These are phyloP conservation scores for Codiaeum variegatum DNA, from an alignment of 441 rosid genomes.

Conservation along the genomic window DNA sequence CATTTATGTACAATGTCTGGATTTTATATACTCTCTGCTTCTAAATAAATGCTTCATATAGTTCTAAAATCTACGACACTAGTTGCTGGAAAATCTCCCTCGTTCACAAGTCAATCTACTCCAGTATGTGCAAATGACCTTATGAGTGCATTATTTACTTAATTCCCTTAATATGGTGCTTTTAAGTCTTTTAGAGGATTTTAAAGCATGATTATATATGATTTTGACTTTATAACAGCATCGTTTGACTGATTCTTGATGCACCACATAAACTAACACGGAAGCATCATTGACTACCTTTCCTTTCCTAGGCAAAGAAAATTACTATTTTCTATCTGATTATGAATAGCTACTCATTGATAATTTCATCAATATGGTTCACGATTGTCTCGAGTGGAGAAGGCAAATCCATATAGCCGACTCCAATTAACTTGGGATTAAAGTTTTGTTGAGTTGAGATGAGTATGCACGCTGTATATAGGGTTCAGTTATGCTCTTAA, in stretches of 20 bases:
- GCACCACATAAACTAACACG: neutral
- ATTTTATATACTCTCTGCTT: neutral
- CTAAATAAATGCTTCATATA: neutral
- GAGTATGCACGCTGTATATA: neutral
- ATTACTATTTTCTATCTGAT: neutral
- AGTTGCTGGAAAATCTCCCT: neutral
- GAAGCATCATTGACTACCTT: neutral
- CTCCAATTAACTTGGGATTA: no score
- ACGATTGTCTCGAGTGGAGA: no score
- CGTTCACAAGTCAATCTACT: neutral
- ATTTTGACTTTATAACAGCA: neutral
- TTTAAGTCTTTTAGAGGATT: slow-evolving; percentile 4
- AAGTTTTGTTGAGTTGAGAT: no score
- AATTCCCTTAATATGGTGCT: neutral
- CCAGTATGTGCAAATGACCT: neutral
- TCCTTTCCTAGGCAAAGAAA: neutral
- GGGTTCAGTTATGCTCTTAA: slow-evolving; percentile 1
- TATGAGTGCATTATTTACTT: neutral
- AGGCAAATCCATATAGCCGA: no score
- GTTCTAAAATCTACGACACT: neutral
- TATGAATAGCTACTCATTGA: neutral
- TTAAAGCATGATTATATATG: neutral
- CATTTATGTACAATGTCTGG: neutral
- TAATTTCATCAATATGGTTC: neutral
- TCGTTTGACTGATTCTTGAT: slow-evolving; percentile 8